Evolutionary conservation across 1,139 yeast species (phyloP), one percentile per base, ranked within the genome.

Genomic region (Chernovozyma sophiae-reginae): DNA sequence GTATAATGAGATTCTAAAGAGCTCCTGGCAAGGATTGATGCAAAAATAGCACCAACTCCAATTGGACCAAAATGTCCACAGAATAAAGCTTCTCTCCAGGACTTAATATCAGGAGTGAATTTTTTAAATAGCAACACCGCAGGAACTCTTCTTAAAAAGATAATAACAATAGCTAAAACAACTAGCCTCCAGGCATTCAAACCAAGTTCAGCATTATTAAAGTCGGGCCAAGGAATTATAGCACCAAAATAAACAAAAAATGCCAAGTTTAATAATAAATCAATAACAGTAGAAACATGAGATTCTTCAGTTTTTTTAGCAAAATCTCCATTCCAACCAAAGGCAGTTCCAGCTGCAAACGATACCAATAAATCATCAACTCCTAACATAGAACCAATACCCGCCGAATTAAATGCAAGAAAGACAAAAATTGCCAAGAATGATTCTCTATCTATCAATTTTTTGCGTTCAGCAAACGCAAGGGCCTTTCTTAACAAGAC

Each of bases 21-120:
- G 14, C 79, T 77, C 47, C 94, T 74, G 1, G 96, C 92, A 48
- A 90, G 66, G 41, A 92, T 83, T 12, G 90, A 81, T 16, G 96
- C 95, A 62, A 86, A 92, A 16, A 92, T 77, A 1, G 97, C 97
- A 45, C 97, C 97, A 10, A 92, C 98, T 38, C 98, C 98, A 55
- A 92, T 87, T 8, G 98, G 98, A 32, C 98, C 98, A 58, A 92
- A 92, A 64, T 92, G 97, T 17, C 97, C 97, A 58, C 95, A 90
- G 54, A 92, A 89, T 6, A 92, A 55, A 0, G 97, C 97, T 55
- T 92, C 97, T 60, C 96, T 77, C 97, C 97, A 90, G 25, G 92
- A 79, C 49, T 86, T 80, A 31, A 92, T 78, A 58, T 90, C 97
- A 0, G 97, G 96, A n/a, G 86, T 83, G 13, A 90, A 56, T 0